Base-by-base conservation (phyloP, 1,284 basidiomycete genomes). In the Sporisorium graminicola region DNA sequence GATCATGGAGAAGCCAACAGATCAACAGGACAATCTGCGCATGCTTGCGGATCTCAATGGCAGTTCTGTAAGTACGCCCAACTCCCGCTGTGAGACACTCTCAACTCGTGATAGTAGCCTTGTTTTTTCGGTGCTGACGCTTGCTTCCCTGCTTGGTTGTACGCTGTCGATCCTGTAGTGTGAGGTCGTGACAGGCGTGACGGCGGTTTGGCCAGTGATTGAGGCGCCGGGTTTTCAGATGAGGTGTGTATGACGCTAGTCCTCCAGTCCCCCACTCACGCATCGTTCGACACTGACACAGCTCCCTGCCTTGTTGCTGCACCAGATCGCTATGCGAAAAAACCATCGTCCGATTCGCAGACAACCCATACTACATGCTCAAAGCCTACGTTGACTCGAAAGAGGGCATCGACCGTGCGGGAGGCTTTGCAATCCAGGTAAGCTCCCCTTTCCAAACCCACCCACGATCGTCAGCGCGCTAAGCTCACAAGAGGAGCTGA, bases 401-500 rank as follows among this genome's bases (percentile, higher is more conserved):
- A 1, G 96, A 99, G 86, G 96, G 96, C 0, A 85, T 92, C 51
- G 94, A 97, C 82, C 90, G 94, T 22, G 95, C 95, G 0, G 96
- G 95, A 5, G 96, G 96, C 0, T 98, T 98, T 85, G 94, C 94
- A 3, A 91, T 96, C 51, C 96, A 98, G 89, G 94, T 93, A 76
- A 61, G 87, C 26, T 3, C 16, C 16, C 10, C 8, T 16, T 18
- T 16, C 16, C n/a, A n/a, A 4, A 31, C 27, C 53, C 5, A 1
- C 26, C 18, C 16, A 31, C 10, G 10, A 10, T 5, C 5, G 29
- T 31, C 20, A 5, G 18, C 35, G 18, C 35, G 22, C 13, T 26
- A 29, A 13, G 13, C 47, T 27, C 16, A 8, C 5, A 31, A n/a
- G 7, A 31, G n/a, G 24, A 37, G 24, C 22, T 54, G n/a, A n/a